A percentile compares a stretch with the other conserved stretches of the same genome.
These are phyloP conservation scores for Prunus salicina DNA, from an alignment of 306 rosid species.

Conservation along the genomic window DNA sequence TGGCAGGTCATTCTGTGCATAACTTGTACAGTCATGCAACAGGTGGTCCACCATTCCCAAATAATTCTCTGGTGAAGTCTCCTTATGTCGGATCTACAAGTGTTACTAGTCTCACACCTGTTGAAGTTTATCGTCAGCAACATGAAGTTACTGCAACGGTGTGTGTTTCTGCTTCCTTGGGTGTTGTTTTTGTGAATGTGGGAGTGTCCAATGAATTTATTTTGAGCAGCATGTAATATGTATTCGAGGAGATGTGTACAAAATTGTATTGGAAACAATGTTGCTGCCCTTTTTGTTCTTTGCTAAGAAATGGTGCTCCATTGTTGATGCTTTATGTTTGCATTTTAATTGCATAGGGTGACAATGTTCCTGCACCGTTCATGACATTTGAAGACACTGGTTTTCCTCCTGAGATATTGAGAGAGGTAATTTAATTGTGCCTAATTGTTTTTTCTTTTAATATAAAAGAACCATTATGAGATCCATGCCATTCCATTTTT, in stretches of 20 bases:
- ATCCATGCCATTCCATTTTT: conserved; percentile 28
- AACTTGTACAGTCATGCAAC: conserved; percentile 52
- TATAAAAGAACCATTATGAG: conserved; percentile 30
- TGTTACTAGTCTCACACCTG: conserved; percentile 65
- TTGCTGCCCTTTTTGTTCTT: not conserved
- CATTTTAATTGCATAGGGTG: conserved; percentile 66
- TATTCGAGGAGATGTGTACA: not conserved
- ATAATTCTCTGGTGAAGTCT: conserved; percentile 53
- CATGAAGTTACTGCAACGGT: conserved; percentile 96
- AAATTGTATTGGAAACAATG: not conserved
- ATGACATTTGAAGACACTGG: conserved; percentile 89
- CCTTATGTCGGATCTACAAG: conserved; percentile 55
- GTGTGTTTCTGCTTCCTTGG: conserved; percentile 27
- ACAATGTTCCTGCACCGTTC: conserved; percentile 90
- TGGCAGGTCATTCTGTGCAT: conserved; percentile 57
- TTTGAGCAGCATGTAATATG: not conserved
- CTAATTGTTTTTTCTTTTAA: conserved; percentile 19
- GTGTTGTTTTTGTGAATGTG: conserved; percentile 5
- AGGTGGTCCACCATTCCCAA: conserved; percentile 59
- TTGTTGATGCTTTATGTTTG: conserved; percentile 23
- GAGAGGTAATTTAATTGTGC: conserved; percentile 67
- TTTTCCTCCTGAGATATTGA: conserved; percentile 92
- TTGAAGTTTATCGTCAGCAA: conserved; percentile 77
- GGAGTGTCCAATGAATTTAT: not conserved
- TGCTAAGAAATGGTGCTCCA: not conserved